A percentile compares a stretch with the other conserved stretches of the same genome.
These are phyloP conservation scores for Fusarium subglutinans DNA, from an alignment of 2,329 filamentous ascomycete genomes.

Conservation along the genomic window DNA sequence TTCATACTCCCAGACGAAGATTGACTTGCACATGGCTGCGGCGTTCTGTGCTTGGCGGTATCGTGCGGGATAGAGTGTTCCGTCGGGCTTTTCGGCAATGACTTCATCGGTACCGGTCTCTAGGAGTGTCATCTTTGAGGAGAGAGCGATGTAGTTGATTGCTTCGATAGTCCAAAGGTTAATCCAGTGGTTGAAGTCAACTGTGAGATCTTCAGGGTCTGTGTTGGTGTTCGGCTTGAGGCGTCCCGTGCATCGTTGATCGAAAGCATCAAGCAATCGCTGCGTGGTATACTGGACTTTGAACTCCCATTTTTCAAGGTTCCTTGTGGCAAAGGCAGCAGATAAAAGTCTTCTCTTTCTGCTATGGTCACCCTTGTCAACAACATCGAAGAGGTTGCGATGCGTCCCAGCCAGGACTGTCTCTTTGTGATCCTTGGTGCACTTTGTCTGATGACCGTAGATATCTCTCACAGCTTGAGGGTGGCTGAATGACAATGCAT, in stretches of 20 bases:
- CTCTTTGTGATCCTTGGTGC: constrained; percentile 60
- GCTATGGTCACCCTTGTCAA: constrained; percentile 61
- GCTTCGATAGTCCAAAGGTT: constrained; percentile 67
- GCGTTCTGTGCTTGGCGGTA: constrained; percentile 61
- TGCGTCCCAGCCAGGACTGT: constrained; percentile 56
- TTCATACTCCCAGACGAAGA: constrained; percentile 60
- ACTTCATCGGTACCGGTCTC: constrained; percentile 58
- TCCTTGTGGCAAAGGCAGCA: constrained; percentile 61
- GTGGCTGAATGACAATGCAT: constrained; percentile 38
- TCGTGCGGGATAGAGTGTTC: constrained; percentile 55
- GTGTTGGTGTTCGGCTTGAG: constrained; percentile 42
- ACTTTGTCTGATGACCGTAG: constrained; percentile 57
- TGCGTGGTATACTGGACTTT: constrained; percentile 64
- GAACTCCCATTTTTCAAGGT: constrained; percentile 63
- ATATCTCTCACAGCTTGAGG: constrained; percentile 46
- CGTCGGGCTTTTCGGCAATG: constrained; percentile 54
- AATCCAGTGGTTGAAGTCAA: constrained; percentile 60
- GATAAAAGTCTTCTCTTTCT: constrained; percentile 61
- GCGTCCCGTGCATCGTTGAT: constrained; percentile 52
- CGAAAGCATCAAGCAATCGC: constrained; percentile 56
- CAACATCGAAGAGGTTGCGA: constrained; percentile 61
- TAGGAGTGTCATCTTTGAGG: constrained; percentile 60
- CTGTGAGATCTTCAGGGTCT: constrained; percentile 51
- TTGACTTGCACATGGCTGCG: constrained; percentile 58
- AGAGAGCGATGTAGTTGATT: constrained; percentile 65